Base-by-base conservation (phyloP, 2,329 filamentous ascomycete genomes). In the Sordariomycetes sp. region DNA sequence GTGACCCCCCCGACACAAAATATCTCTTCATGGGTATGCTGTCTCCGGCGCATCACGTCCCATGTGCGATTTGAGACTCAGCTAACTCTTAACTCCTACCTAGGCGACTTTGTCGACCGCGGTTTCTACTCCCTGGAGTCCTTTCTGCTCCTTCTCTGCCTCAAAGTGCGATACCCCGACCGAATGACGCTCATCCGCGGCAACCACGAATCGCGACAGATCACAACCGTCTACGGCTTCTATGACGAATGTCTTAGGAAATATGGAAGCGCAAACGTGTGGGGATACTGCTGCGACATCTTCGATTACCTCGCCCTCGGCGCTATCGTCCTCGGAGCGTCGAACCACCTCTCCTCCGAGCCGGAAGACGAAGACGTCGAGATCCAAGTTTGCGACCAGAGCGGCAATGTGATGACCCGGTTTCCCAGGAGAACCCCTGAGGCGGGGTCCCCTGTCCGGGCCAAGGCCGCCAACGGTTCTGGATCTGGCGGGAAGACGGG, bases 51-150 rank as follows among this genome's bases (percentile, higher is more conserved):
- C 59, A 34, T 32, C 61, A 65, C 59, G 67, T 50, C 51, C 10
- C n/a, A 20, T 16, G 28, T 14, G 12, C 46, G 22, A 14, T n/a
- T 24, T 24, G 3, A 11, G 37, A 24, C 46, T 3, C 1, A 5
- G 46, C 46, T 50, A 12, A 50, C 22, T 25, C n/a, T n/a, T 62
- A 48, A 63, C 8, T 51, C 43, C 40, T 60, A 20, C 57, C 32
- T 63, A 90, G 88, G 93, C 70, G 93, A 99, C 73, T 99, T 97
- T 67, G 93, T 99, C 69, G 93, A 99, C 72, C 89, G 93, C 63
- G 93, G 93, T 60, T 99, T 97, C 79, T 99, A 97, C 77, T 96
- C 90, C 2, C 86, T 99, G 65, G 93, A 99, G 75, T 94, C 92
- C 4, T 97, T 99, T 70, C 86, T 97, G 61, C 88, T 99, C 58